Base-by-base conservation (phyloP, 75 land plant genomes). In the Cunninghamia lanceolata region DNA sequence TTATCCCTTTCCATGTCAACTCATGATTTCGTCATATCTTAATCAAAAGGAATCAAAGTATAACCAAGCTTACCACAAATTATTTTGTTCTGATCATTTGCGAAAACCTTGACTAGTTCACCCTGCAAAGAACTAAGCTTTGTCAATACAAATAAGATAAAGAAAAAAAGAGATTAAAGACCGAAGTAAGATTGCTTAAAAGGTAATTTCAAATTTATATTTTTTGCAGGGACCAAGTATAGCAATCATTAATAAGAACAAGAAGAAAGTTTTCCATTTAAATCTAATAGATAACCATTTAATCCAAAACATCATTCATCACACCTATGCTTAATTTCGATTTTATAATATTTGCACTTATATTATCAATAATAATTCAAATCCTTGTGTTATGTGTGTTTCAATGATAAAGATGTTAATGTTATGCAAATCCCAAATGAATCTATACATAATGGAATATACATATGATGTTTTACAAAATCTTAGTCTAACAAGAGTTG, bases 61-160 rank as follows among this genome's bases (percentile, higher is more conserved):
- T 45, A 80, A 43, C 82, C 47, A 43, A 21, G 83, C 89, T 86
- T 82, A 87, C 89, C 89, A 45, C 88, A 59, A 47, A 40, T 82
- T 40, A 88, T 87, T 88, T 88, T 82, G 71, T 89, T 89, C n/a
- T 78, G 82, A 40, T 86, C 90, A 71, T 90, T 90, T 11, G 87
- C 91, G 53, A 89, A 90, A 38, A 88, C 91, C 46, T 68, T 89
- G 66, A 90, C 91, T 46, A 85, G 39, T n/a, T 90, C 87, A 52
- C 91, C 91, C 91, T 90, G 91, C 50, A 88, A 9, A 85, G 77
- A 85, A 39, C 46, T 76, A 83, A 28, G 28, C 40, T 36, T 74
- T 38, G 38, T 38, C 82, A 85, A 7, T 21, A 35, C 79, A 71
- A 71, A 71, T 34, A 2, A 2, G 75, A 34, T 3, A 71, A 0